phyloP scores from a whole-genome alignment of 768 basidiomycete species.

The Amanita pallidorosea region DNA sequence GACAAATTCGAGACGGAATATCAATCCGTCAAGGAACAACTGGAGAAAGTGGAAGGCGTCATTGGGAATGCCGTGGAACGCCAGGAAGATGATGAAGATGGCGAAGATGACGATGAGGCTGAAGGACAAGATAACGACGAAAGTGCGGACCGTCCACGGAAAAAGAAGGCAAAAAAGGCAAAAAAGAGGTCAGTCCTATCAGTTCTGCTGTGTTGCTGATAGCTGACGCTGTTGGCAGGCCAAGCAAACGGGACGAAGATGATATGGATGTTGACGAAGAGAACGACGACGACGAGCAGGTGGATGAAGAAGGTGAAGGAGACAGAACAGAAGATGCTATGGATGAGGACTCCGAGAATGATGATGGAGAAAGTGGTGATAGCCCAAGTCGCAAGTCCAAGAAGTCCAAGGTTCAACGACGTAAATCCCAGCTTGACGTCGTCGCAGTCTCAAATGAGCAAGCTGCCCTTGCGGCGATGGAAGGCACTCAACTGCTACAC shows the following conservation, averaged over 20 bases:
- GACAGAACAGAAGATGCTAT: constrained; percentile 28
- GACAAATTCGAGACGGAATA: constrained; percentile 71
- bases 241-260: constrained; percentile 21
- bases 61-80: constrained; percentile 53
- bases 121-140: constrained; percentile 18
- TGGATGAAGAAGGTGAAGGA: constrained; percentile 17
- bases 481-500: constrained; percentile 53
- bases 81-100: constrained; percentile 26
- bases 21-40: constrained; percentile 43
- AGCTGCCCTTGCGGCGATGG: constrained; percentile 55
- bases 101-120: constrained; percentile 17
- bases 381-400: constrained; percentile 12
- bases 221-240: constrained; percentile 10
- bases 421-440: constrained; percentile 65
- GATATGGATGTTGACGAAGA: constrained; percentile 52
- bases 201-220: neutral
- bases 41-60: constrained; percentile 58
- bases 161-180: neutral
- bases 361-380: constrained; percentile 25
- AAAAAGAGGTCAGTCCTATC: constrained; percentile 20
- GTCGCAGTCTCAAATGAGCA: constrained; percentile 59
- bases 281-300: constrained; percentile 18
- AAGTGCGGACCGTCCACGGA: constrained; percentile 6
- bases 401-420: constrained; percentile 37
- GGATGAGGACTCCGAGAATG: constrained; percentile 25